A percentile compares a stretch with the other conserved stretches of the same genome.
These are phyloP conservation scores for Paratinospora sagittata DNA, from an alignment of 164 flowering plant genomes.

Conservation along the genomic window DNA sequence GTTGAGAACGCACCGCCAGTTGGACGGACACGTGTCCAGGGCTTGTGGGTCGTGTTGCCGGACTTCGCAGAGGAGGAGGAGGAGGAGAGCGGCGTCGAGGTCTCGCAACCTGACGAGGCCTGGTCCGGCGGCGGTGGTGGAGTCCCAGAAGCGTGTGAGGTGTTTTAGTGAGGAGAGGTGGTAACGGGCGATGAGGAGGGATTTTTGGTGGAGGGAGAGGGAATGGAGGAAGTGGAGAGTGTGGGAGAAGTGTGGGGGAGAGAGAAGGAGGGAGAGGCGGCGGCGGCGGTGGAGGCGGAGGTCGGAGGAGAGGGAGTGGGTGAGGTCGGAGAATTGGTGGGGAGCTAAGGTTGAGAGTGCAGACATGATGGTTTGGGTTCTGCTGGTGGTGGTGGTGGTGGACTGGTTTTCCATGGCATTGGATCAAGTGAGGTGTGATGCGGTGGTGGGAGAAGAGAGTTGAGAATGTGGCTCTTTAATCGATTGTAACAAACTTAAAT, in stretches of 20 bases:
- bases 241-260: conserved; percentile 50
- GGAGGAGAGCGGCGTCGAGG: conserved; percentile 56
- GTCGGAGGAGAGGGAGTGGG: conserved; percentile 34
- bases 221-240: conserved; percentile 63
- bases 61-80: conserved; percentile 65
- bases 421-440: neutral
- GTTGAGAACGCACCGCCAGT: conserved; percentile 48
- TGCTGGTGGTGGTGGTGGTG: no score
- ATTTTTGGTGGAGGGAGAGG: conserved; percentile 60
- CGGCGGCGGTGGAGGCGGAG: conserved; percentile 53
- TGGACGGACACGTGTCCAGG: conserved; percentile 22
- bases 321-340: conserved; percentile 42
- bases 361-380: conserved; percentile 34
- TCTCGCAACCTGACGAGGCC: conserved; percentile 37
- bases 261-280: conserved; percentile 51
- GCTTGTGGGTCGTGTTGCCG: conserved; percentile 40
- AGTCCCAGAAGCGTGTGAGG: conserved; percentile 30
- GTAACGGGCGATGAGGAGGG: conserved; percentile 59
- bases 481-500: neutral
- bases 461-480: conserved; percentile 7
- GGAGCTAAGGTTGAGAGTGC: conserved; percentile 53
- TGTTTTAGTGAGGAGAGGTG: conserved; percentile 53
- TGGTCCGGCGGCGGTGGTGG: conserved; percentile 1
- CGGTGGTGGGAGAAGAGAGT: no score
- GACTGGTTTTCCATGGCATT: conserved; percentile 10